A percentile compares a stretch with the other conserved stretches of the same genome.
phyloP scores from a whole-genome alignment of 106 monocot species.

The Dioscorea dumetorum region DNA sequence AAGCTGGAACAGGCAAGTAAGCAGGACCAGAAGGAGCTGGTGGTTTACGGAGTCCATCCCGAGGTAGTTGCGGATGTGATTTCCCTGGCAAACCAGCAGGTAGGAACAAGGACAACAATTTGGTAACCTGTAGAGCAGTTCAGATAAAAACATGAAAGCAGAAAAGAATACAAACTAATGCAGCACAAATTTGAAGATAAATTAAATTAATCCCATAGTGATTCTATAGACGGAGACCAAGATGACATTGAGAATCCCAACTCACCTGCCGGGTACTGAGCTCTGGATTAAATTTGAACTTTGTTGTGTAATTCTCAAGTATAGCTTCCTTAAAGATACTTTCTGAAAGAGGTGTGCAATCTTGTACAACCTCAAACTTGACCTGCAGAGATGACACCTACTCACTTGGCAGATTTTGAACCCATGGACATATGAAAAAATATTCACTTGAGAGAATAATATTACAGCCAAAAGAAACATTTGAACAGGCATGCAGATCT shows the following conservation, averaged over 20 bases:
- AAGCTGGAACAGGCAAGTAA: too few relatives aligned
- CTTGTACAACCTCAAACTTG: neutral
- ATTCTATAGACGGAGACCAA: neutral
- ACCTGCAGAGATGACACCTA: neutral
- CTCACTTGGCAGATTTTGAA: neutral
- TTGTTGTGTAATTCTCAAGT: neutral
- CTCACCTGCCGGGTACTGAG: neutral
- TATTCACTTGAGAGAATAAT: neutral
- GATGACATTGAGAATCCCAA: neutral
- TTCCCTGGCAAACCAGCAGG: too few relatives aligned
- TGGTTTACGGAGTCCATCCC: too few relatives aligned
- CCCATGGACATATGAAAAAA: neutral
- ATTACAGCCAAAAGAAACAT: neutral
- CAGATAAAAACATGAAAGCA: too few relatives aligned
- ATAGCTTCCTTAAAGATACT: conserved; percentile 1
- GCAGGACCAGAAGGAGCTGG: too few relatives aligned
- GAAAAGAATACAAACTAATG: too few relatives aligned
- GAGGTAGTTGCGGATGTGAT: too few relatives aligned
- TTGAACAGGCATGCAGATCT: neutral
- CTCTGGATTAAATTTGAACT: neutral
- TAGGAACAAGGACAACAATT: too few relatives aligned
- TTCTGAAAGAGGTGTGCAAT: neutral
- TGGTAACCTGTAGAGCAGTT: too few relatives aligned
- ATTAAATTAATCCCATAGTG: too few relatives aligned
- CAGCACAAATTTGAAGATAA: too few relatives aligned